A percentile compares a stretch with the other conserved stretches of the same genome.
phyloP scores from a whole-genome alignment of 306 rosid species.

The Cajanus cajan region DNA sequence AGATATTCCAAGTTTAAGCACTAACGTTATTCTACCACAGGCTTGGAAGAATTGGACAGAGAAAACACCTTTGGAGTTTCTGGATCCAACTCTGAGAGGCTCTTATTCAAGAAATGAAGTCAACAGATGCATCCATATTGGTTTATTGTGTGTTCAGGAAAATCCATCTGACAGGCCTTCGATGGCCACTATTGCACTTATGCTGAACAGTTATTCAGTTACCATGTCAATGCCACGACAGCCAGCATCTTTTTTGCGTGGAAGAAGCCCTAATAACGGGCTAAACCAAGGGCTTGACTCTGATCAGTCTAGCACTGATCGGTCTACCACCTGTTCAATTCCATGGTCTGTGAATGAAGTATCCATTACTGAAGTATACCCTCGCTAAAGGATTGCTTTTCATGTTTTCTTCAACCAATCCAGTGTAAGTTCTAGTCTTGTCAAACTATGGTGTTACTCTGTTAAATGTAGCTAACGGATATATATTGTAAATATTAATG shows the following conservation, averaged over 20 bases:
- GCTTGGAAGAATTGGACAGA: constrained; percentile 35
- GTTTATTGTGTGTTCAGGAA: constrained; percentile 54
- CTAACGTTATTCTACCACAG: not conserved
- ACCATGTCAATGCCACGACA: constrained; percentile 35
- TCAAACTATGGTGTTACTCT: not conserved
- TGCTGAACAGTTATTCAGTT: constrained; percentile 48
- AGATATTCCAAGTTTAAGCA: not conserved
- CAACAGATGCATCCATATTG: constrained; percentile 54
- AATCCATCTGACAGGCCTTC: constrained; percentile 48
- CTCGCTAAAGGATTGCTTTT: not conserved
- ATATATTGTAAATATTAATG: not conserved
- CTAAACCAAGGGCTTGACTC: not conserved
- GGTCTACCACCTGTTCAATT: not conserved
- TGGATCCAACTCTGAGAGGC: constrained; percentile 49
- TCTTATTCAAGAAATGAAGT: constrained; percentile 53
- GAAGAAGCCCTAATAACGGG: not conserved
- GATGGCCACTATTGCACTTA: constrained; percentile 43
- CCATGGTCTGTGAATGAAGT: not conserved
- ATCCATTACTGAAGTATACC: constrained; percentile 19
- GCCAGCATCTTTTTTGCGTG: constrained; percentile 32
- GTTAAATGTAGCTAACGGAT: not conserved
- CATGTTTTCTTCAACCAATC: not conserved
- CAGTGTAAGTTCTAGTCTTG: not conserved
- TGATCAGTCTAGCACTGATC: not conserved
- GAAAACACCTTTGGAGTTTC: constrained; percentile 36